Evolutionary conservation across 495 filamentous ascomycete species (phyloP).

Genomic region (Talaromyces borbonicus): DNA sequence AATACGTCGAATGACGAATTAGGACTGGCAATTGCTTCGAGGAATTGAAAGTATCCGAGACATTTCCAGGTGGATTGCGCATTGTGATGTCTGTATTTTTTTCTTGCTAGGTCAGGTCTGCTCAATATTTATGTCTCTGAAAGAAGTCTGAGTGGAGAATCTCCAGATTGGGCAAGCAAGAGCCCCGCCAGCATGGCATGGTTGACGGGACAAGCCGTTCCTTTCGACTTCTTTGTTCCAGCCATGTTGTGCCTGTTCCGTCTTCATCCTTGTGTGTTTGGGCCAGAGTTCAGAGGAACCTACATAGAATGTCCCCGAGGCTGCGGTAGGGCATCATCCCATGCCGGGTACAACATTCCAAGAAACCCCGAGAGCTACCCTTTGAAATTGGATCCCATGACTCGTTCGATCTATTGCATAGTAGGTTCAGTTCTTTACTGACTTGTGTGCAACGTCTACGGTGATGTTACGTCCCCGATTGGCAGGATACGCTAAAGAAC

Average conservation of each 20-base stretch:
- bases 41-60: too few relatives aligned
- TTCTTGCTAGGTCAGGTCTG: too few relatives aligned
- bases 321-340: slow-evolving; percentile 8
- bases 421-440: not conserved
- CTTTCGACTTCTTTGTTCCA: slow-evolving; percentile 7
- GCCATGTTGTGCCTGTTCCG: slow-evolving; percentile 4
- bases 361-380: not conserved
- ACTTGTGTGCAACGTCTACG: not conserved
- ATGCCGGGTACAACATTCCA: not conserved
- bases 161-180: not conserved
- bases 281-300: not conserved
- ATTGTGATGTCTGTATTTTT: too few relatives aligned
- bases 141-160: not conserved
- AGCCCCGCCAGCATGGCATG: not conserved
- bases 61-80: too few relatives aligned
- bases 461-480: not conserved
- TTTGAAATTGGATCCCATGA: not conserved
- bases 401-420: not conserved
- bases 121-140: not conserved
- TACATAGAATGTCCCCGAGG: slow-evolving; percentile 1
- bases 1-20: too few relatives aligned
- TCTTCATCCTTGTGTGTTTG: too few relatives aligned
- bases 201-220: not conserved
- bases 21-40: too few relatives aligned
- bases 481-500: not conserved